These are phyloP conservation scores for Chloropicon primus DNA, from an alignment of 139 green algal species.

Conservation along the genomic window DNA sequence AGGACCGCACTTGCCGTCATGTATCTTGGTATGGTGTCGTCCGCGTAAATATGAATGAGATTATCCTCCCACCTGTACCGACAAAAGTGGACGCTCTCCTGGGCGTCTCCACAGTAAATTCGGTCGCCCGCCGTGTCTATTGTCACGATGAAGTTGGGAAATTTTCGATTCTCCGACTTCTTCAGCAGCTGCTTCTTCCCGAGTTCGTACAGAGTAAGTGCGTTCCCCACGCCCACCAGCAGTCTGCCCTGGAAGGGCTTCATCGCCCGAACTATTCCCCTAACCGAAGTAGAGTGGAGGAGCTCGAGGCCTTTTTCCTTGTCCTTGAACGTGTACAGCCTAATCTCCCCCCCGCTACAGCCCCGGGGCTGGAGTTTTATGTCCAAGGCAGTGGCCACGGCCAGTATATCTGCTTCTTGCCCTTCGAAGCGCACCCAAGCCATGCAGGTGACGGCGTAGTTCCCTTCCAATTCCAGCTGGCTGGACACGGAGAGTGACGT, in stretches of 20 bases:
- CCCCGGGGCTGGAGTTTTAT: not conserved
- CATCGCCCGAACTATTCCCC: constrained; percentile 59
- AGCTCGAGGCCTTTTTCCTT: constrained; percentile 54
- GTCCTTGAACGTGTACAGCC: constrained; percentile 18
- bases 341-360: not conserved
- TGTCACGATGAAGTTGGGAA: constrained; percentile 60
- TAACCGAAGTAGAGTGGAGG: constrained; percentile 78
- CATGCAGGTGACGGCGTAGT: constrained; percentile 35
- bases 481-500: not conserved
- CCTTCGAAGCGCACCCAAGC: not conserved
- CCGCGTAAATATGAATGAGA: constrained; percentile 85
- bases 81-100: constrained; percentile 65
- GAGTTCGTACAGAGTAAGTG: constrained; percentile 82
- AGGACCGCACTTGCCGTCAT: constrained; percentile 59
- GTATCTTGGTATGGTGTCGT: constrained; percentile 74
- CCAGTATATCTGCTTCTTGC: not conserved
- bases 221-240: constrained; percentile 71
- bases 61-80: constrained; percentile 83
- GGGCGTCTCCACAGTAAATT: constrained; percentile 71
- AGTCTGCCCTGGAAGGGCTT: constrained; percentile 72
- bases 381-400: not conserved
- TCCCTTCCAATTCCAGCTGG: constrained; percentile 60
- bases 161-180: constrained; percentile 83
- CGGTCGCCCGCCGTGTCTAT: constrained; percentile 53
- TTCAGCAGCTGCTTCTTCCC: constrained; percentile 94